A percentile compares a stretch with the other conserved stretches of the same genome.
These are phyloP conservation scores for Thermoascus crustaceus DNA, from an alignment of 2,329 filamentous ascomycete genomes.

Conservation along the genomic window DNA sequence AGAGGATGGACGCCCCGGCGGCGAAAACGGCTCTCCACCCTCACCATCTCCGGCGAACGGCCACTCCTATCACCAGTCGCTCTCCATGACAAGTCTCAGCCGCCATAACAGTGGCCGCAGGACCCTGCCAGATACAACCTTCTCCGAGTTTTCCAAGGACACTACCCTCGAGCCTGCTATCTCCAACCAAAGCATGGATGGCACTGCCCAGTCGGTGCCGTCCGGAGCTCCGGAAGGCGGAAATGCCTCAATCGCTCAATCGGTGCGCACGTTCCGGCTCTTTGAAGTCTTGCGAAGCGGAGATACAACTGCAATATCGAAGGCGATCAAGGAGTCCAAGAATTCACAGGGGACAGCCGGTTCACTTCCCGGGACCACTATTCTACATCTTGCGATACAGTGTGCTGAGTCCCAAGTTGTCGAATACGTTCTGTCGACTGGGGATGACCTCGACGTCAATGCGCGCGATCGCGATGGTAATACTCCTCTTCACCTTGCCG, in stretches of 20 bases:
- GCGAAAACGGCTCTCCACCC: constrained; percentile 20
- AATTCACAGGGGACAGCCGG: constrained; percentile 41
- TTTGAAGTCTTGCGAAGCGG: constrained; percentile 88
- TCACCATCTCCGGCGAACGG: constrained; percentile 17
- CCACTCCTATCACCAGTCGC: constrained; percentile 19
- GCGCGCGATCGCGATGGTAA: constrained; percentile 89
- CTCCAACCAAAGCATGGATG: constrained; percentile 17
- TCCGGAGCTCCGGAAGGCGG: constrained; percentile 23
- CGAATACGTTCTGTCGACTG: constrained; percentile 78
- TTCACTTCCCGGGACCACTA: constrained; percentile 62
- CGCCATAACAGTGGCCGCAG: constrained; percentile 25
- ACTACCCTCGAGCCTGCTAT: constrained; percentile 19
- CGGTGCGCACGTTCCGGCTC: constrained; percentile 85
- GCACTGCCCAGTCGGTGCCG: constrained; percentile 27
- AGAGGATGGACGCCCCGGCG: constrained; percentile 18
- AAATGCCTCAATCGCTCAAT: constrained; percentile 69
- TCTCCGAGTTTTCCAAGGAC: constrained; percentile 15
- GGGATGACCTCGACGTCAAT: constrained; percentile 73
- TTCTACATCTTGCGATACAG: constrained; percentile 89
- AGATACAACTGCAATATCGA: constrained; percentile 83
- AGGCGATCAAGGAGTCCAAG: constrained; percentile 58
- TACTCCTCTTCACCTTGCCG: constrained; percentile 82
- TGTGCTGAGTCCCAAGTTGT: constrained; percentile 89
- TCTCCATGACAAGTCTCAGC: constrained; percentile 18
- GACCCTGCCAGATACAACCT: constrained; percentile 15